Percentiles rank a stretch among this genome's conserved stretches.
Conservation (phyloP, 495 filamentous ascomycete species). For the Pyrenula massariospora region DNA sequence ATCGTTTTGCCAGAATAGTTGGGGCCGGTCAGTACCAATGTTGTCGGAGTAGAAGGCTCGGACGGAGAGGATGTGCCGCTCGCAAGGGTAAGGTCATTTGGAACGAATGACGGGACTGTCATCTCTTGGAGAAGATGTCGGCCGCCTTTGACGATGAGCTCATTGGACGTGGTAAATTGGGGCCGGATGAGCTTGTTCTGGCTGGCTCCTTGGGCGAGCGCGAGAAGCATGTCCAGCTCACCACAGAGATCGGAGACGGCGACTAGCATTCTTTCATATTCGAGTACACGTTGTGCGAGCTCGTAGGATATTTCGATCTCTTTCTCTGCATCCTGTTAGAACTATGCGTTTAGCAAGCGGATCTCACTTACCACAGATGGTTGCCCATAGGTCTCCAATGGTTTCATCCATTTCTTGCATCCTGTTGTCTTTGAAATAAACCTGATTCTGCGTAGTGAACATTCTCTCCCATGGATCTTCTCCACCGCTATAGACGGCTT, state of each 20-base stretch:
- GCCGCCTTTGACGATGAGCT: constrained; percentile 69
- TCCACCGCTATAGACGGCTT: constrained; percentile 54
- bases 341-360: background rate
- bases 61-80: constrained; percentile 38
- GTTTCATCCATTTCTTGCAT: constrained; percentile 77
- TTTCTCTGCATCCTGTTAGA: constrained; percentile 43
- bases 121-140: constrained; percentile 88
- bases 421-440: constrained; percentile 77
- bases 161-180: constrained; percentile 54
- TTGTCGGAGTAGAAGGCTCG: constrained; percentile 40
- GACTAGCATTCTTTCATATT: constrained; percentile 56
- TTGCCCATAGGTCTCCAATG: constrained; percentile 73
- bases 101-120: constrained; percentile 72
- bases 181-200: constrained; percentile 64
- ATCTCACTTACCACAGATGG: constrained; percentile 60
- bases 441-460: constrained; percentile 59
- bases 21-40: constrained; percentile 80
- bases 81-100: constrained; percentile 62
- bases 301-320: constrained; percentile 85
- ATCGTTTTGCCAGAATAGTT: constrained; percentile 96
- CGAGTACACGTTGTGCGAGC: constrained; percentile 59
- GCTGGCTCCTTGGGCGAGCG: constrained; percentile 66
- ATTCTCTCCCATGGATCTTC: constrained; percentile 60
- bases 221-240: constrained; percentile 76
- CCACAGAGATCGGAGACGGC: constrained; percentile 65